phyloP scores from a whole-genome alignment of 306 rosid species.

The Psophocarpus tetragonolobus region DNA sequence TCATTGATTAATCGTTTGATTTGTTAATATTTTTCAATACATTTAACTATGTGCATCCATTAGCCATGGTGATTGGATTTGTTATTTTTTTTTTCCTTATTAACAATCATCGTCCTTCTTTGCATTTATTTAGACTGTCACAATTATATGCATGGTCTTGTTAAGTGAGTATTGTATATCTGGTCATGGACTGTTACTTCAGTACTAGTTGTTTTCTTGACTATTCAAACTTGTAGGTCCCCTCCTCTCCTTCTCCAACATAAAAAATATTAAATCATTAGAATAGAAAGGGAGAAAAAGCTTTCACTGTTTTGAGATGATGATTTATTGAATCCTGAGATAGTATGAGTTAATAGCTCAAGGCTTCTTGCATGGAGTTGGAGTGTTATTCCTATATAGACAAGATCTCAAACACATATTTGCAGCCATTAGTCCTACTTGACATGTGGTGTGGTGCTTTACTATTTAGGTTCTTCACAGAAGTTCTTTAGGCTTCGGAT shows the following conservation, averaged over 20 bases:
- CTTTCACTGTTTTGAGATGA: neutral
- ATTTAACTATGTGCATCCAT: neutral
- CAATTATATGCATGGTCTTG: neutral
- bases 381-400: neutral
- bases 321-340: slow-evolving; percentile 8
- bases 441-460: neutral
- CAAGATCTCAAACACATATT: neutral
- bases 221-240: neutral
- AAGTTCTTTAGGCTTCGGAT: neutral
- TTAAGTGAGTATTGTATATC: slow-evolving; percentile 5
- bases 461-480: neutral
- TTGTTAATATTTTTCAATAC: neutral
- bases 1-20: slow-evolving; percentile 1
- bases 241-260: too few relatives aligned
- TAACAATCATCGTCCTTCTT: neutral
- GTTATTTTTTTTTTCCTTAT: neutral
- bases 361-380: neutral
- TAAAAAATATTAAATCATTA: too few relatives aligned
- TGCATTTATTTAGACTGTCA: neutral
- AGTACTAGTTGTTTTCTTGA: neutral
- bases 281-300: too few relatives aligned
- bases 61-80: slow-evolving; percentile 13
- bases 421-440: neutral
- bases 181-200: neutral
- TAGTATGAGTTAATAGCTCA: neutral